phyloP scores from a whole-genome alignment of 2,329 filamentous ascomycete genomes.

The Aspergillus quadrilineatus region DNA sequence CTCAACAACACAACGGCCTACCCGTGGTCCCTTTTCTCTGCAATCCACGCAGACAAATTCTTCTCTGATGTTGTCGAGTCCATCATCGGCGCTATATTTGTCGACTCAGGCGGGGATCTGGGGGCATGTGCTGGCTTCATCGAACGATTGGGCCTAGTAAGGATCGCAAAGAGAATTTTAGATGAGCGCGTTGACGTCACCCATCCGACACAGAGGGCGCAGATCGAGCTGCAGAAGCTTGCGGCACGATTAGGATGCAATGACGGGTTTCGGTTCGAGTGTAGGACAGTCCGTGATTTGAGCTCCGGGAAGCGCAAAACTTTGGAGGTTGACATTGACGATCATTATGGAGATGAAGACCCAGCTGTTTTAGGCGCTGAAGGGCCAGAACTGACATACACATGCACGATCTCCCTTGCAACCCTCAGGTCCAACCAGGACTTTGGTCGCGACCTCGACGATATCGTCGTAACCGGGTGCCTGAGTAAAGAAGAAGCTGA shows the following conservation, averaged over 20 bases:
- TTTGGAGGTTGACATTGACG: neutral
- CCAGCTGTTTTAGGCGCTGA: conserved; percentile 8
- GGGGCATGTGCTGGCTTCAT: conserved; percentile 61
- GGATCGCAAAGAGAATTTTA: conserved; percentile 62
- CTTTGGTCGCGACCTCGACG: neutral
- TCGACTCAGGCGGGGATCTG: conserved; percentile 68
- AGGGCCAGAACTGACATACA: neutral
- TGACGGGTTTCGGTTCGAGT: neutral
- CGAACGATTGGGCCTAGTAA: conserved; percentile 63
- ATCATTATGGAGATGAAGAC: neutral
- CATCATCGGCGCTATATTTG: conserved; percentile 76
- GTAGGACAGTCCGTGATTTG: neutral
- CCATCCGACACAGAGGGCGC: conserved; percentile 68
- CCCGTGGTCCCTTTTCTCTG: conserved; percentile 73
- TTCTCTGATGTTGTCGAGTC: conserved; percentile 82
- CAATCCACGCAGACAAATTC: conserved; percentile 69
- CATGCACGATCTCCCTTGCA: neutral
- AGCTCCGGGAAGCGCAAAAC: neutral
- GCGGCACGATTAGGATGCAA: conserved; percentile 15
- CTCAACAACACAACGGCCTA: conserved; percentile 51
- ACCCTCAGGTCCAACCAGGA: neutral
- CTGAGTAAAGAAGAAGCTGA: conserved; percentile 32
- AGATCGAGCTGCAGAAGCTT: conserved; percentile 35
- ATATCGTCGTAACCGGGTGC: conserved; percentile 26
- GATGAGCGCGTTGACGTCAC: conserved; percentile 54